Base-by-base conservation (phyloP, 352 stramenopile genomes). In the Aphanomyces stellatus region DNA sequence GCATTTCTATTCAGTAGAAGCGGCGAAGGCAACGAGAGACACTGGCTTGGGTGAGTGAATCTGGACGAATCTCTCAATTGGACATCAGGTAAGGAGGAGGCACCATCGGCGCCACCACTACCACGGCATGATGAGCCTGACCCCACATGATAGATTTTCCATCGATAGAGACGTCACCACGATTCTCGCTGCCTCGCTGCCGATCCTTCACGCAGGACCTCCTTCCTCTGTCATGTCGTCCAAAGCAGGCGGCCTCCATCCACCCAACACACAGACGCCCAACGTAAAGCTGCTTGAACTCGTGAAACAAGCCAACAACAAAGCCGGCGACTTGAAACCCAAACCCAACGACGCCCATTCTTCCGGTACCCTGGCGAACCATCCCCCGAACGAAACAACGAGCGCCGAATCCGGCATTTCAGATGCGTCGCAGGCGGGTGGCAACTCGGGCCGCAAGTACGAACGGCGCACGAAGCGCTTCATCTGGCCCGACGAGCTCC, bases 391-490 rank as follows among this genome's bases (percentile, higher is more conserved):
- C 49, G 49, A 57, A 57, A 24, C 27, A 7, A 57, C 49, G 25
- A 67, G 60, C 43, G 60, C 60, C 43, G 60, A 67, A 13, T 67
- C 60, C 17, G 60, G 49, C 11, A 37, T 57, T 19, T 57, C 46
- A 22, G 49, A 67, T 40, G 27, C 55, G 28, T 37, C 60, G 10
- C 30, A 57, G 15, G 25, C 43, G 1, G 34, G 49, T 46, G 15
- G 31, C 30, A 28, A 27, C 25, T 17, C 7, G 4, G 60, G 60
- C 33, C 86, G 86, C 78, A 93, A 95, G 70, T 95, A 95, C 71
- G 86, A 95, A 66, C 86, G 83, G 72, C 90, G 91, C 72, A 91
- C 83, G 31, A 90, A 91, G 69, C 86, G 87, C 46, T 95, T 95
- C 66, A 82, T 90, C 51, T 95, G 87, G 87, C 85, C 87, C 2